phyloP scores from a whole-genome alignment of 1,284 basidiomycete species.

The Meira miltonrushii region DNA sequence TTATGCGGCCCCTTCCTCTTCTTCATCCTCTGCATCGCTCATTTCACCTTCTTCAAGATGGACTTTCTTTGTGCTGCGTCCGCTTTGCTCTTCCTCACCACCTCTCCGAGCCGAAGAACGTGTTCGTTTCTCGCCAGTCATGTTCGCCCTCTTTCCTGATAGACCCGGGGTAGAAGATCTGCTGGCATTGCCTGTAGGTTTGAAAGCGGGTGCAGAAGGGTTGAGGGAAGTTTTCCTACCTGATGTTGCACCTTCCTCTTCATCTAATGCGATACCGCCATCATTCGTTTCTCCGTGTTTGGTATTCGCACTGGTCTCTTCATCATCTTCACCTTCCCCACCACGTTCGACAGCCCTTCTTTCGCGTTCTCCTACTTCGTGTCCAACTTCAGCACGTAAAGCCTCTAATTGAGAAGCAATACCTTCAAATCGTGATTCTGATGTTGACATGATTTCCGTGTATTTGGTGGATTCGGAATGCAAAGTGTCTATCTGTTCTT shows the following conservation, averaged over 20 bases:
- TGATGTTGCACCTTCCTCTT: conserved; percentile 6
- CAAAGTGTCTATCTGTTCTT: conserved; percentile 17
- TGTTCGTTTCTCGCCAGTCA: neutral
- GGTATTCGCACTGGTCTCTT: neutral
- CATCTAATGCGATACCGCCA: neutral
- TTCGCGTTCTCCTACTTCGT: conserved; percentile 34
- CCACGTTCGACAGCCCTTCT: conserved; percentile 29
- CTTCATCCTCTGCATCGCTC: conserved; percentile 6
- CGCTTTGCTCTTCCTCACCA: neutral
- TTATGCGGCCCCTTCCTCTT: conserved; percentile 5
- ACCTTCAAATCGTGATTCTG: conserved; percentile 14
- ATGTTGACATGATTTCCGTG: conserved; percentile 14
- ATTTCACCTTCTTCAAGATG: conserved; percentile 1
- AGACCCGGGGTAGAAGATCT: neutral
- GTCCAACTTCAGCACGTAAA: conserved; percentile 25
- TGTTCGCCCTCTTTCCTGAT: neutral
- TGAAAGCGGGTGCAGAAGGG: neutral
- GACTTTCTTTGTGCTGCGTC: neutral
- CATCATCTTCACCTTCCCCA: conserved; percentile 18
- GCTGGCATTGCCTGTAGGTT: neutral
- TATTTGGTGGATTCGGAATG: conserved; percentile 25
- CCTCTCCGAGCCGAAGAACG: neutral
- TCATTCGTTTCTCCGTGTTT: neutral
- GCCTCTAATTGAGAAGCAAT: conserved; percentile 13
- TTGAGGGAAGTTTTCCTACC: neutral